Conservation (phyloP, 495 filamentous ascomycete species). For the Copromyces sp. region DNA sequence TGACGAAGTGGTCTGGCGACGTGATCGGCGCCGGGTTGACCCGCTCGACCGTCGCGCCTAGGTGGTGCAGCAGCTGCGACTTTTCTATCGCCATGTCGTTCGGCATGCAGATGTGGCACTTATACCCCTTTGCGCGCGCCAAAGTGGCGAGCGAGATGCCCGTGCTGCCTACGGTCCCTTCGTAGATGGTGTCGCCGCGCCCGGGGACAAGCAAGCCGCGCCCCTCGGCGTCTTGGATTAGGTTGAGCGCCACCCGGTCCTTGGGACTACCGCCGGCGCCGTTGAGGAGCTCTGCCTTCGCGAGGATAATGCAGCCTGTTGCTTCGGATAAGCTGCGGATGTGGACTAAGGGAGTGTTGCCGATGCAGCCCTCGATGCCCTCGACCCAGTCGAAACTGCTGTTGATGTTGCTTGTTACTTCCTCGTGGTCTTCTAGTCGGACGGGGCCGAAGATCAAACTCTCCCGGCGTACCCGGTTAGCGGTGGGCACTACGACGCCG, state of each 20-base stretch:
- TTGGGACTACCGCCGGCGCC: slow-evolving; percentile 94
- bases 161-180: slow-evolving; percentile 91
- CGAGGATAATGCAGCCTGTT: slow-evolving; percentile 89
- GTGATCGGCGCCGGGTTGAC: slow-evolving; percentile 88
- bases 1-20: slow-evolving; percentile 87
- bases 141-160: slow-evolving; percentile 89
- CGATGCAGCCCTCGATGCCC: slow-evolving; percentile 88
- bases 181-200: slow-evolving; percentile 88
- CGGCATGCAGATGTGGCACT: slow-evolving; percentile 95
- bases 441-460: slow-evolving; percentile 35
- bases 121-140: slow-evolving; percentile 78
- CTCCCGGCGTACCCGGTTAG: slow-evolving; percentile 13
- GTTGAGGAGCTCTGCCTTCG: slow-evolving; percentile 94
- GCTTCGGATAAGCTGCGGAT: slow-evolving; percentile 83
- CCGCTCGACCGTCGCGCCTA: slow-evolving; percentile 82
- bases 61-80: slow-evolving; percentile 72
- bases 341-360: slow-evolving; percentile 81
- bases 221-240: slow-evolving; percentile 77
- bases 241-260: slow-evolving; percentile 83
- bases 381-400: slow-evolving; percentile 33
- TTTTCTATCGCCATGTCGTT: slow-evolving; percentile 86
- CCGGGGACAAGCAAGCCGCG: slow-evolving; percentile 65
- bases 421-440: slow-evolving; percentile 43
- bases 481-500: background rate
- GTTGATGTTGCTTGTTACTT: slow-evolving; percentile 4